Evolutionary conservation across 805 yeast species (phyloP), one percentile per base, ranked within the genome.

Genomic region (Starmerella cellae): DNA sequence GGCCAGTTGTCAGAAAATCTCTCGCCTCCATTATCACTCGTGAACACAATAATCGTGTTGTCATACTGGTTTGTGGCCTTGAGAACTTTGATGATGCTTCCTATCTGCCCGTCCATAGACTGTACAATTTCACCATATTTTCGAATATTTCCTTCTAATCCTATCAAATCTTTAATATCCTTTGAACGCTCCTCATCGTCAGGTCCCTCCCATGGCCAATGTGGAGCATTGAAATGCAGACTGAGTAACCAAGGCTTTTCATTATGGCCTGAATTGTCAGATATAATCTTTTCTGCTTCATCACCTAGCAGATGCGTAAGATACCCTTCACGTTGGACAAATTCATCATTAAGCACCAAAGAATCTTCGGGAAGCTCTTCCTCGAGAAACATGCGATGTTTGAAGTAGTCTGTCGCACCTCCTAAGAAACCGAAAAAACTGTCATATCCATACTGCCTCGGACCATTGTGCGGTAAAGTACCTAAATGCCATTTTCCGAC

Each of bases 401-500:
- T 37, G 35, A 47, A 51, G 35, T 51, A 51, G 37, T 51, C 55
- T 5, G 46, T 38, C 9, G 53, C 55, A 8, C 55, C 55, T 6
- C 50, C 50, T 3, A 47, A 48, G 37, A 49, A 49, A 9, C 55
- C 55, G 42, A 51, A 51, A 28, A 49, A 49, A n/a, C 41, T 44
- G 35, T 51, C 55, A 40, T 51, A 51, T 20, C 55, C 55, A 33
- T 48, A 49, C 17, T 20, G 27, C n/a, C 44, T 43, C 3, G 55
- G 55, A 3, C 55, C 50, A 23, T 43, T 42, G n/a, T 69, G 69
- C 9, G 62, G 59, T 1, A 60, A 51, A 14, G 69, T 54, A 5
- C 79, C 79, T 34, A 75, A 55, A 55, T 75, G 79, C 79, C 79
- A 74, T 51, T 75, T 75, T 14, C 79, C 81, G 11, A 75, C 64